phyloP scores from a whole-genome alignment of 306 rosid genomes.

The Pachyrhizus erosus region DNA sequence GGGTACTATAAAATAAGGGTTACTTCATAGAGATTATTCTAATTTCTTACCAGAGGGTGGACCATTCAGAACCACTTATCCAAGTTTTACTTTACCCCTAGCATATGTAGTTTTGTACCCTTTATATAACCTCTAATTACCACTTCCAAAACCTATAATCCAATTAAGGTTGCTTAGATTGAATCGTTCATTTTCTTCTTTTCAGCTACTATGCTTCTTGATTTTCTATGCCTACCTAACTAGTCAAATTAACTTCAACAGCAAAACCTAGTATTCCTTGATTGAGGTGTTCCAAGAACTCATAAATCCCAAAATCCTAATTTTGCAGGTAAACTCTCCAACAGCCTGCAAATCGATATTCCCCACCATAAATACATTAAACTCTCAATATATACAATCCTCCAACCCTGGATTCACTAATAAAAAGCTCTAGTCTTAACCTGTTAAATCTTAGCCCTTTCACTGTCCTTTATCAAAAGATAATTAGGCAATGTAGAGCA shows the following conservation, averaged over 20 bases:
- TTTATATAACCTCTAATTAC: not conserved
- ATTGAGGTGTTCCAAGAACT: not conserved
- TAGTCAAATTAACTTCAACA: not conserved
- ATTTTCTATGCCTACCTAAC: constrained; percentile 14
- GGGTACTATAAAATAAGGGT: not conserved
- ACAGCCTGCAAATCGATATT: constrained; percentile 9
- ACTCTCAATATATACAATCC: not conserved
- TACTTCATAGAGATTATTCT: not conserved
- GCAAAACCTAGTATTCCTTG: not conserved
- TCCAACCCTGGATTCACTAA: not conserved
- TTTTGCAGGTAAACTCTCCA: not conserved
- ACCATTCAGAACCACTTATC: not conserved
- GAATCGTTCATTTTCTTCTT: constrained; percentile 7
- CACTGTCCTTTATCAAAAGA: constrained; percentile 6
- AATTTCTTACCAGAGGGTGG: not conserved
- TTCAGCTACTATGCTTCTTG: not conserved
- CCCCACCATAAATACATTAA: not conserved
- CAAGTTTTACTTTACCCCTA: not conserved
- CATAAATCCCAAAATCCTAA: constrained; percentile 1
- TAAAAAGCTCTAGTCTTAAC: not conserved
- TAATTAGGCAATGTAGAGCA: no score
- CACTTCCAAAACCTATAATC: constrained; percentile 5
- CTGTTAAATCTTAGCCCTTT: not conserved
- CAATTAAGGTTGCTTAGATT: not conserved
- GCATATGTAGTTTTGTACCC: not conserved